A percentile compares a stretch with the other conserved stretches of the same genome.
Conservation (phyloP, 352 stramenopile species). For the Thalassiosira mediterranea region DNA sequence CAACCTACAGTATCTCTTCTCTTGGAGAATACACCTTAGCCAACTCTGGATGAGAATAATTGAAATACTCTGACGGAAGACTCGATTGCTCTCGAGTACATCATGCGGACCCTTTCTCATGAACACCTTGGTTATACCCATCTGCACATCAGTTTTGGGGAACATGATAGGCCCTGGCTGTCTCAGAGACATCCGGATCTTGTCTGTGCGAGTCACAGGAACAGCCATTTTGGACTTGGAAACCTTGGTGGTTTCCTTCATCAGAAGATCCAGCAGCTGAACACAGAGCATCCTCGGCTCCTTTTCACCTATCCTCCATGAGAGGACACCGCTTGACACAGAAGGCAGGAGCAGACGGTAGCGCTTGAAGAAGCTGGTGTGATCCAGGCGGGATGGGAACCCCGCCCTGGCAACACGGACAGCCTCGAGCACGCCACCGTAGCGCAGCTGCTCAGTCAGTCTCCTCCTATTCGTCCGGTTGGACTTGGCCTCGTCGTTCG, state of each 20-base stretch:
- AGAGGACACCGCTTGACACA: slow-evolving; percentile 55
- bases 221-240: slow-evolving; percentile 63
- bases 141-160: slow-evolving; percentile 80
- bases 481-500: slow-evolving; percentile 93
- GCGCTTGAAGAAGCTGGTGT: slow-evolving; percentile 84
- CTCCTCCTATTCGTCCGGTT: slow-evolving; percentile 89
- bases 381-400: slow-evolving; percentile 95
- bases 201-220: slow-evolving; percentile 68
- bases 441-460: slow-evolving; percentile 94
- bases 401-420: slow-evolving; percentile 96
- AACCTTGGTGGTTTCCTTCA: slow-evolving; percentile 74
- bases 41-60: slow-evolving; percentile 82
- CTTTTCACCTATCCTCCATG: slow-evolving; percentile 80
- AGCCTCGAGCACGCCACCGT: slow-evolving; percentile 98
- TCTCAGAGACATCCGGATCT: slow-evolving; percentile 75
- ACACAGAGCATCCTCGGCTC: slow-evolving; percentile 78
- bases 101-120: slow-evolving; percentile 93
- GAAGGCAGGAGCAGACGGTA: slow-evolving; percentile 82
- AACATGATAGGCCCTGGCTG: slow-evolving; percentile 79
- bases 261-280: slow-evolving; percentile 72
- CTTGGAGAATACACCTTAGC: slow-evolving; percentile 69
- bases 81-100: slow-evolving; percentile 86
- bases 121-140: slow-evolving; percentile 93
- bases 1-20: slow-evolving; percentile 69
- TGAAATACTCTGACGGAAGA: slow-evolving; percentile 75